Conservation (phyloP, 2,329 filamentous ascomycete species). For the Trichoderma polysporum region DNA sequence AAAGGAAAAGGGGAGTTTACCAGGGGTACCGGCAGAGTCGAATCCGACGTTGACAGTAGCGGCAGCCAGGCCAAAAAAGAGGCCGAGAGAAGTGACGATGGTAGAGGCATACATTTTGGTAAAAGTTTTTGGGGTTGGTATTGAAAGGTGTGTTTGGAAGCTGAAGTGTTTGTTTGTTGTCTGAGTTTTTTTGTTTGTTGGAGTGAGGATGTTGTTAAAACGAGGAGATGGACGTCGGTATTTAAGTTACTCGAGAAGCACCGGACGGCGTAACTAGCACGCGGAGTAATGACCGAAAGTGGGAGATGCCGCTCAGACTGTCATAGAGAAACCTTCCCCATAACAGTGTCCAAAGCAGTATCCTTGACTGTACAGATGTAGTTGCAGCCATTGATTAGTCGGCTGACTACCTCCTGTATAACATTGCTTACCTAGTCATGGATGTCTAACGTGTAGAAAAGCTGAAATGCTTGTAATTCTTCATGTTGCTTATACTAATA, state of each 20-base stretch:
- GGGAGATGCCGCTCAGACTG: neutral
- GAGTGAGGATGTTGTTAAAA: neutral
- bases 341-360: neutral
- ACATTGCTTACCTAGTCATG: neutral
- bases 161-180: neutral
- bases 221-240: neutral
- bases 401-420: neutral
- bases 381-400: neutral
- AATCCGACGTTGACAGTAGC: neutral
- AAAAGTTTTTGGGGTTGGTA: neutral
- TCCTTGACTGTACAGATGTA: neutral
- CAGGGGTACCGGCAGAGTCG: neutral
- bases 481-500: too few relatives aligned
- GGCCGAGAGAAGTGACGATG: neutral
- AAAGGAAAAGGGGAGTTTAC: neutral
- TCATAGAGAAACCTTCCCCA: neutral
- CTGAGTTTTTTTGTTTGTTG: neutral
- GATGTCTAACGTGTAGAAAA: too few relatives aligned
- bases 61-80: neutral
- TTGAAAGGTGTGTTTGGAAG: neutral
- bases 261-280: neutral
- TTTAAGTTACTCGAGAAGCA: neutral
- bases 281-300: neutral
- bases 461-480: too few relatives aligned
- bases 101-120: neutral